Evolutionary conservation across 2,329 filamentous ascomycete species (phyloP), one percentile per base, ranked within the genome.

Genomic region (Penicillium sp.): DNA sequence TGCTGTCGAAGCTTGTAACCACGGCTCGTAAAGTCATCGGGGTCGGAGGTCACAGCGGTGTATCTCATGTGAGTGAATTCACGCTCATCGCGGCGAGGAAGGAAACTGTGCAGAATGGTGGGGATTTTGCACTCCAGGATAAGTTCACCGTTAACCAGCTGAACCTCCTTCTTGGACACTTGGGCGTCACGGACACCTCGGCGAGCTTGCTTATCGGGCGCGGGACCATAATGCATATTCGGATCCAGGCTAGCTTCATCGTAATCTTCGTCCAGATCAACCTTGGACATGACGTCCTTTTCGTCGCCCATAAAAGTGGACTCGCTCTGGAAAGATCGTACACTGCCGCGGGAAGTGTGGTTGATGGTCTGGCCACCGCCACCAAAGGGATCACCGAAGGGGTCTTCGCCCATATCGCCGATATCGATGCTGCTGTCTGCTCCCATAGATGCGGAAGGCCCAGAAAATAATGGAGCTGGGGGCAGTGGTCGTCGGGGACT

Each of bases 21-120:
- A 61, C 88, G 86, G 8, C 88, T 83, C 3, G 92, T 90, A 68
- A 96, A 98, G 72, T 98, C 92, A 73, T 97, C 93, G 0, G 93
- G 96, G 71, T 97, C 93, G 75, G 92, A 98, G 2, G 95, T 99
- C n/a, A 96, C 95, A 10, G 95, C 95, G 0, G 93, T 97, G 74
- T 99, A 99, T 53, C 95, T 88, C 93, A 98, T 98, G 72, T 98
- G 93, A 0, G 95, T 99, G 74, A 99, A 99, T 72, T 99, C 95
- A 61, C 93, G 83, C 74, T 96, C 93, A 71, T 97, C 92, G 58
- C 93, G 87, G 16, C 93, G 86, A 0, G 96, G 96, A 60, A 99
- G 79, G 78, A 99, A 99, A 73, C 92, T 96, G 83, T 98, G 96
- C 42, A 99, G 82, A 66, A 98, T 99, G 0, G 95, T 99, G 0